Evolutionary conservation across 805 yeast species (phyloP).

Genomic region (Saccharomycopsis javanensis): DNA sequence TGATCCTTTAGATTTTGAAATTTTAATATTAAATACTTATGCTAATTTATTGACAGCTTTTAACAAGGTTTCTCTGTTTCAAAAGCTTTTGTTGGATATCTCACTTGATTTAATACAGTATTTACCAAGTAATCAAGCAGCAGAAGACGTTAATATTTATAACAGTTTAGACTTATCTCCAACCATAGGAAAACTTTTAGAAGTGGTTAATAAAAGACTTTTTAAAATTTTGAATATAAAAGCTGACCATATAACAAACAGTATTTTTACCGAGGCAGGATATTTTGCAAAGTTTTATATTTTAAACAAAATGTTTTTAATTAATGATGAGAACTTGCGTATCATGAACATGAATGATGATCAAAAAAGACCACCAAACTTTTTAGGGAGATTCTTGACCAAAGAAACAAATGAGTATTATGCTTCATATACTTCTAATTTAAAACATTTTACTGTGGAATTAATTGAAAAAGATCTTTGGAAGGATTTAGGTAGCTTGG

Average conservation of each 20-base stretch:
- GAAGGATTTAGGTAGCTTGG: conserved; percentile 59
- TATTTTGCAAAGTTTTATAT: conserved; percentile 60
- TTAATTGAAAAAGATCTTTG: conserved; percentile 61
- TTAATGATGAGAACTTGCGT: conserved; percentile 67
- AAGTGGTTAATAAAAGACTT: conserved; percentile 63
- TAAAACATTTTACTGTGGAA: conserved; percentile 12
- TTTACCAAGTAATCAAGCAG: conserved; percentile 20
- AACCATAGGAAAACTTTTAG: conserved; percentile 59
- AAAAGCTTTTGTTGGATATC: conserved; percentile 65
- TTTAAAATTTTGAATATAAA: conserved; percentile 72
- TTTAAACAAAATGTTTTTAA: conserved; percentile 56
- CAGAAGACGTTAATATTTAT: conserved; percentile 24
- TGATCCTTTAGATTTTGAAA: conserved; percentile 58
- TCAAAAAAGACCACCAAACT: conserved; percentile 7
- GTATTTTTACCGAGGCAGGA: conserved; percentile 42
- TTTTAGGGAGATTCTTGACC: conserved; percentile 12
- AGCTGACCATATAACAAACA: conserved; percentile 45
- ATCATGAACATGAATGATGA: conserved; percentile 1
- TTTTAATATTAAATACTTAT: conserved; percentile 52
- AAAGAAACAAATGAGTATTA: conserved; percentile 15
- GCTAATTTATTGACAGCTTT: conserved; percentile 61
- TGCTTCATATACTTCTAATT: conserved; percentile 6
- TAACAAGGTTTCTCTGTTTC: conserved; percentile 66
- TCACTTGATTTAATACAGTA: conserved; percentile 40
- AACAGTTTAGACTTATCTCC: conserved; percentile 57